phyloP scores from a whole-genome alignment of 495 filamentous ascomycete genomes.

The Xylaria scruposa region DNA sequence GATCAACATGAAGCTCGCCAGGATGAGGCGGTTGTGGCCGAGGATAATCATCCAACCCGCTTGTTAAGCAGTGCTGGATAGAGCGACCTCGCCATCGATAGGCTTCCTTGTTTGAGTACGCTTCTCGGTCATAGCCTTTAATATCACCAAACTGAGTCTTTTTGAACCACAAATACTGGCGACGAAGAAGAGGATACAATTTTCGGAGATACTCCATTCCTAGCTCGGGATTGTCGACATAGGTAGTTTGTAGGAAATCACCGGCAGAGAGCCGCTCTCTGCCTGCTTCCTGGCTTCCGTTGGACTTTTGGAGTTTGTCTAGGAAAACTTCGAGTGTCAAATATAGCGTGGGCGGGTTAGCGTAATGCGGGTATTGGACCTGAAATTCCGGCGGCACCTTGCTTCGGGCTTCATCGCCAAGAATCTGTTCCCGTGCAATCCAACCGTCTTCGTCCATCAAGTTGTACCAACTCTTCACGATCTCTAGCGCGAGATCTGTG shows the following conservation, averaged over 20 bases:
- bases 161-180: conserved; percentile 93
- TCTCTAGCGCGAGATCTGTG: conserved; percentile 86
- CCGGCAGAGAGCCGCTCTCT: conserved; percentile 45
- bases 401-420: conserved; percentile 91
- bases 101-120: conserved; percentile 83
- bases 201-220: conserved; percentile 76
- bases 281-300: conserved; percentile 43
- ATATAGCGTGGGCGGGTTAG: conserved; percentile 97
- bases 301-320: conserved; percentile 65
- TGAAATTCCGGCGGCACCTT: conserved; percentile 98
- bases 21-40: conserved; percentile 95
- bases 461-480: conserved; percentile 94
- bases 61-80: conserved; percentile 83
- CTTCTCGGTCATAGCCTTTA: conserved; percentile 86
- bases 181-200: conserved; percentile 90
- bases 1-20: conserved; percentile 93
- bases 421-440: conserved; percentile 96
- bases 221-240: conserved; percentile 69
- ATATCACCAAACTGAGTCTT: conserved; percentile 90
- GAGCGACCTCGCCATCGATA: conserved; percentile 97
- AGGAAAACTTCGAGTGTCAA: conserved; percentile 83
- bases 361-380: conserved; percentile 95
- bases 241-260: conserved; percentile 58
- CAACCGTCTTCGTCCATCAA: conserved; percentile 97
- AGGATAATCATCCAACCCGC: conserved; percentile 95